Percentiles rank a stretch among this genome's conserved stretches.
Conservation (phyloP, 495 filamentous ascomycete genomes). For the Penicillium alfredii region DNA sequence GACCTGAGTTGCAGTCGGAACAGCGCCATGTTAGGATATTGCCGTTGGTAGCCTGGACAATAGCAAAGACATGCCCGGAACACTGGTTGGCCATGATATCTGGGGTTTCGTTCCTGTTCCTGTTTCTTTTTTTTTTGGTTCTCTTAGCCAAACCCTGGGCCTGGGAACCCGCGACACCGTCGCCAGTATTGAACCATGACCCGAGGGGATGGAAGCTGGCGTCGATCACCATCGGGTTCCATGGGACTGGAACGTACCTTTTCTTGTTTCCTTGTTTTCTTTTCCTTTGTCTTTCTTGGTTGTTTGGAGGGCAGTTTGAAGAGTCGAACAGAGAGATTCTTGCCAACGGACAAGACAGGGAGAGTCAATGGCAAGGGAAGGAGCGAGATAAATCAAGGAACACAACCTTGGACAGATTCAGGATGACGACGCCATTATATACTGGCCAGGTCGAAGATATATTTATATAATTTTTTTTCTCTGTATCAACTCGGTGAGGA, state of each 20-base stretch:
- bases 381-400: too few relatives aligned
- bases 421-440: slow-evolving; percentile 17
- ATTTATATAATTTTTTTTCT: too few relatives aligned
- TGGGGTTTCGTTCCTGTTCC: too few relatives aligned
- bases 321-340: not conserved
- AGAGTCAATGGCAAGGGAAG: slow-evolving; percentile 4
- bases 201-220: slow-evolving; percentile 19
- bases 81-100: slow-evolving; percentile 46
- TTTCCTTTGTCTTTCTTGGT: too few relatives aligned
- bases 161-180: too few relatives aligned
- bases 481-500: slow-evolving; percentile 3
- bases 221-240: slow-evolving; percentile 21
- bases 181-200: too few relatives aligned
- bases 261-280: too few relatives aligned
- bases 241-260: slow-evolving; percentile 2
- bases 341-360: not conserved
- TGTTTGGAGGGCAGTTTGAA: too few relatives aligned
- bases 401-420: slow-evolving; percentile 3
- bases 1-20: slow-evolving; percentile 46
- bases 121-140: too few relatives aligned
- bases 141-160: too few relatives aligned
- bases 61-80: slow-evolving; percentile 41
- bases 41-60: slow-evolving; percentile 43
- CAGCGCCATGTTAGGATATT: slow-evolving; percentile 47
- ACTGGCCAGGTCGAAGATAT: too few relatives aligned